Evolutionary conservation across 2,329 filamentous ascomycete genomes (phyloP).

Genomic region (Chaetomium strumarium): DNA sequence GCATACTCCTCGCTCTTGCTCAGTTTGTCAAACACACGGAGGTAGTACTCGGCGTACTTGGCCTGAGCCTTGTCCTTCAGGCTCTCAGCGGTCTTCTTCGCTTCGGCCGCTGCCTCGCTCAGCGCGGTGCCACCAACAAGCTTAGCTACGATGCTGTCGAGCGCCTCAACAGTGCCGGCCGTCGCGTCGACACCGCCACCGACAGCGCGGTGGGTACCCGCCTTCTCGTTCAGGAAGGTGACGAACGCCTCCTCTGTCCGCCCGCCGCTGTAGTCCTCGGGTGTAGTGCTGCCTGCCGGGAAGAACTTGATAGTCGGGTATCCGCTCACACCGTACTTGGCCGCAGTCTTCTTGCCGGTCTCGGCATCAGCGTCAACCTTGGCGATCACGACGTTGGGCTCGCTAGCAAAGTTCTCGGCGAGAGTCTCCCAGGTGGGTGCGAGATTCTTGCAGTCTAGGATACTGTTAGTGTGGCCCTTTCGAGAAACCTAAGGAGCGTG

Average conservation of each 20-base stretch:
- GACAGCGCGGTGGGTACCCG: slow-evolving; percentile 75
- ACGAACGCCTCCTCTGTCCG: slow-evolving; percentile 73
- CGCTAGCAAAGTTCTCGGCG: slow-evolving; percentile 72
- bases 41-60: slow-evolving; percentile 90
- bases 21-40: slow-evolving; percentile 84
- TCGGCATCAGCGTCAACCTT: slow-evolving; percentile 93
- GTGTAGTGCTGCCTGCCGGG: slow-evolving; percentile 70
- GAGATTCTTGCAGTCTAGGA: slow-evolving; percentile 87
- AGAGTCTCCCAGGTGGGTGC: slow-evolving; percentile 87
- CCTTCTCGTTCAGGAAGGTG: slow-evolving; percentile 78
- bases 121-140: slow-evolving; percentile 61
- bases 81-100: slow-evolving; percentile 62
- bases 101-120: slow-evolving; percentile 61
- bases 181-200: slow-evolving; percentile 73
- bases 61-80: slow-evolving; percentile 57
- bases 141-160: slow-evolving; percentile 72
- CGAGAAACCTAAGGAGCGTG: background rate
- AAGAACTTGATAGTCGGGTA: slow-evolving; percentile 99
- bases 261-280: slow-evolving; percentile 65
- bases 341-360: slow-evolving; percentile 72
- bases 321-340: slow-evolving; percentile 70
- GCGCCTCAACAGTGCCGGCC: slow-evolving; percentile 74
- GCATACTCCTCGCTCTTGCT: slow-evolving; percentile 70
- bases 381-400: slow-evolving; percentile 75
- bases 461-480: background rate